phyloP scores from a whole-genome alignment of 108 stramenopile species.

The Skeletonema tropicum region DNA sequence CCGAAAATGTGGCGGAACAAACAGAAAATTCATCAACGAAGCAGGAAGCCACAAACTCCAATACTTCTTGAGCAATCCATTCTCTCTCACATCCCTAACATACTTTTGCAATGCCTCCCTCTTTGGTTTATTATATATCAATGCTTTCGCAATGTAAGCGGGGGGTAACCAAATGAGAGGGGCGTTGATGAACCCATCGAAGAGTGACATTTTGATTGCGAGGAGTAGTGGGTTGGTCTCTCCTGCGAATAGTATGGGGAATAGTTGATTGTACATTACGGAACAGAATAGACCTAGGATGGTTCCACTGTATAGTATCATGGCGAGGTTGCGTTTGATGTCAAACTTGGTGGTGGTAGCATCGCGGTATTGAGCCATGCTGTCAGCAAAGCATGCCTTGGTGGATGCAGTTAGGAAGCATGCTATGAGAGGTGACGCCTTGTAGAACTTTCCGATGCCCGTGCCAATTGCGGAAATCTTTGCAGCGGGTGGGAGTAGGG shows the following conservation, averaged over 20 bases:
- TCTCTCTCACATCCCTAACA: conserved; percentile 18
- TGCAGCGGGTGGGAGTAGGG: background rate
- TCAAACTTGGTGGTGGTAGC: background rate
- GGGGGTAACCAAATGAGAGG: conserved; percentile 37
- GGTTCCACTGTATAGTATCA: background rate
- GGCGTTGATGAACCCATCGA: conserved; percentile 26
- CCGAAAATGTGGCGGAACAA: conserved; percentile 42
- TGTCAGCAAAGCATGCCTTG: conserved; percentile 4
- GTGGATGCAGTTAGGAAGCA: conserved; percentile 11
- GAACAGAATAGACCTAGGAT: background rate
- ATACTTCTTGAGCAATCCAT: conserved; percentile 37
- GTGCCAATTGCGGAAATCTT: background rate
- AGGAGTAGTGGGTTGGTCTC: background rate
- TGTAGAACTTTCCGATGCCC: conserved; percentile 12
- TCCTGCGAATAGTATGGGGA: conserved; percentile 2
- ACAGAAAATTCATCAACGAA: conserved; percentile 24
- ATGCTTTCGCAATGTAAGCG: conserved; percentile 29
- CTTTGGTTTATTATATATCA: conserved; percentile 14
- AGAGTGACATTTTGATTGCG: conserved; percentile 8
- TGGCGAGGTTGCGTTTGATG: background rate
- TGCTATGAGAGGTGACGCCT: conserved; percentile 11
- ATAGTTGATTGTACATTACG: conserved; percentile 3
- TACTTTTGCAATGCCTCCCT: conserved; percentile 22
- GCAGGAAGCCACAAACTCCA: conserved; percentile 49
- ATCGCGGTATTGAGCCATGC: conserved; percentile 8